Evolutionary conservation across 371 early-diverging fungal genomes (phyloP), one percentile per base, ranked within the genome.

Genomic region (Rhizopus stolonifer): DNA sequence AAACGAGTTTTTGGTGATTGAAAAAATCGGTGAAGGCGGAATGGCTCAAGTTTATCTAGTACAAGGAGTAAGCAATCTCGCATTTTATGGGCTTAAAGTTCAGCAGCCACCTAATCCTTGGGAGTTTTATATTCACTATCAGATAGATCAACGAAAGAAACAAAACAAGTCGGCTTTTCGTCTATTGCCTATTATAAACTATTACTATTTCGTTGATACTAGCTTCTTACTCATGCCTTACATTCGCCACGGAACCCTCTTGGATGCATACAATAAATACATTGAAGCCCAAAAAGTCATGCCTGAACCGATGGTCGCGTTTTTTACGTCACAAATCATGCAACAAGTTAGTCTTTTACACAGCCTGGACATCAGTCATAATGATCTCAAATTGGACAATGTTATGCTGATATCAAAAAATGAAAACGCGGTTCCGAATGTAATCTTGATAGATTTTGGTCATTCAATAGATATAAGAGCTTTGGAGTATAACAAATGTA

Each of bases 351-450:
- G 29, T 3, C 46, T 51, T 1, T 49, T 77, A n/a, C 81, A 80
- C 43, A 10, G 17, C 0, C 48, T 55, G 2, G 60, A 55, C 11
- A 72, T 77, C 17, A 39, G 62, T 33, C 81, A 80, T 52, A 69
- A 72, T 39, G 81, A 80, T 49, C 50, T 80, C 18, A 80, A 80
- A 50, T 52, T 69, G 2, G 81, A 80, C 39, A 80, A 80, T 50
- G 50, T 72, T 21, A 56, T 80, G 60, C 8, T 80, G 8, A 36
- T 31, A 49, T 22, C 24, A 39, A 6, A 39, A 39, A 9, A n/a
- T 25, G 57, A 44, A 9, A 43, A 58, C 29, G 17, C 18, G 11
- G 40, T 46, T 13, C 61, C 61, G 32, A 44, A 39, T 4, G 17
- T 80, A 0, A 58, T 57, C 14, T 23, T 80, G 33, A 72, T 80